These are phyloP conservation scores for Singerocomus rubriflavus DNA, from an alignment of 1,284 basidiomycete genomes.

Conservation along the genomic window DNA sequence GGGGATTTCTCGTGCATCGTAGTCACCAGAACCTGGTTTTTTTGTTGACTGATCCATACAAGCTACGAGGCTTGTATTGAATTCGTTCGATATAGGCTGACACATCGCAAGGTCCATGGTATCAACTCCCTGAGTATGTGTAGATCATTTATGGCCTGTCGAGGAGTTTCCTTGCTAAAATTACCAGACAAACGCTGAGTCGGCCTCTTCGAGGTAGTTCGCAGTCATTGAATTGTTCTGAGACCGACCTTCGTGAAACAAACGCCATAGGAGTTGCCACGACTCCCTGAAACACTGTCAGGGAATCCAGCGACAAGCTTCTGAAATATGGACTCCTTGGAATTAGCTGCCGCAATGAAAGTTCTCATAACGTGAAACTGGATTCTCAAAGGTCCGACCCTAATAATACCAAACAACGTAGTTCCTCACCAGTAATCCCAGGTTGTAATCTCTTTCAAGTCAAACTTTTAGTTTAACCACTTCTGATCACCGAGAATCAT, in stretches of 20 bases:
- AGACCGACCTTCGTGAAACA: not conserved
- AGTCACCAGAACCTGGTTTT: not conserved
- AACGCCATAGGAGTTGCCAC: too few relatives aligned
- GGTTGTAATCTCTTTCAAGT: not conserved
- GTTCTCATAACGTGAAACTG: not conserved
- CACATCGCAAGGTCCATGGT: not conserved
- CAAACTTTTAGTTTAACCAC: not conserved
- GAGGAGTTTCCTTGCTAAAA: not conserved
- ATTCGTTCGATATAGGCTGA: not conserved
- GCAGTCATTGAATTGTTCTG: not conserved
- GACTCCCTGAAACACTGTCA: not conserved
- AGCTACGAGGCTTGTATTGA: not conserved
- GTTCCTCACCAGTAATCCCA: not conserved
- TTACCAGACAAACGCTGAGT: not conserved
- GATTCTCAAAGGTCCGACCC: not conserved
- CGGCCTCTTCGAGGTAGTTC: not conserved
- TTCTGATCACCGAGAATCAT: not conserved
- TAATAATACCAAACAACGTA: not conserved
- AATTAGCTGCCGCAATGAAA: not conserved
- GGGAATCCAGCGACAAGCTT: not conserved
- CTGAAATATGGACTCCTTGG: not conserved
- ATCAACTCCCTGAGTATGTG: not conserved
- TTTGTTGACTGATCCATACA: not conserved
- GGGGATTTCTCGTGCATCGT: too few relatives aligned
- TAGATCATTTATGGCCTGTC: not conserved